A percentile compares a stretch with the other conserved stretches of the same genome.
Conservation (phyloP, 2,329 filamentous ascomycete genomes). For the Penicillium sumatraense region DNA sequence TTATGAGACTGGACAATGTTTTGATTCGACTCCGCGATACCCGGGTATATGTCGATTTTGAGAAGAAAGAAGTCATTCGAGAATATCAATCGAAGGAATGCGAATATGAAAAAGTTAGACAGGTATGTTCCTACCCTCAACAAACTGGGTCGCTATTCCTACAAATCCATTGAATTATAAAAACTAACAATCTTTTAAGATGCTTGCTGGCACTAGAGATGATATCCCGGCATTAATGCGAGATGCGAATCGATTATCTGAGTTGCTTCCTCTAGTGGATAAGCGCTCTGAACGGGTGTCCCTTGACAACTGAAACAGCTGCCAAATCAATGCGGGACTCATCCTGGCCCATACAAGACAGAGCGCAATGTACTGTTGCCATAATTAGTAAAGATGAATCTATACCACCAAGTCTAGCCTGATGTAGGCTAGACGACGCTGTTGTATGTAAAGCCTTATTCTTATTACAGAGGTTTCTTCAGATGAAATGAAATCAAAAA, state of each 20-base stretch:
- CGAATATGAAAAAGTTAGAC: slow-evolving; percentile 74
- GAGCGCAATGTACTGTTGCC: too few relatives aligned
- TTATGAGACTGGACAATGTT: slow-evolving; percentile 91
- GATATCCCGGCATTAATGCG: slow-evolving; percentile 77
- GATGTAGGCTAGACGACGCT: background rate
- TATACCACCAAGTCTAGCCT: too few relatives aligned
- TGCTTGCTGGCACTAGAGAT: slow-evolving; percentile 64
- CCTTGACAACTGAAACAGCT: slow-evolving; percentile 29
- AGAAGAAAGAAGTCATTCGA: slow-evolving; percentile 74
- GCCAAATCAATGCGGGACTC: too few relatives aligned
- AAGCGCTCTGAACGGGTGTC: slow-evolving; percentile 64
- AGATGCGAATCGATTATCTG: slow-evolving; percentile 76
- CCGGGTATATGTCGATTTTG: slow-evolving; percentile 88
- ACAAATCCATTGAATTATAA: background rate
- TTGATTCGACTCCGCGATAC: slow-evolving; percentile 87
- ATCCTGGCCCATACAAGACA: background rate
- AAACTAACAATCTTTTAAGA: slow-evolving; percentile 42
- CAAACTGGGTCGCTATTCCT: background rate
- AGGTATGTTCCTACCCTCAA: slow-evolving; percentile 53
- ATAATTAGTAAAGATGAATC: too few relatives aligned
- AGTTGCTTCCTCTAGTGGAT: slow-evolving; percentile 72
- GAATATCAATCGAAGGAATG: slow-evolving; percentile 92
- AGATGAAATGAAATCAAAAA: too few relatives aligned
- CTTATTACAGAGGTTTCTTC: too few relatives aligned
- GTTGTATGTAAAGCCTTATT: too few relatives aligned